Percentiles rank a stretch among this genome's conserved stretches.
phyloP scores from a whole-genome alignment of 73 alveolate genomes.

The Loxodes magnus region DNA sequence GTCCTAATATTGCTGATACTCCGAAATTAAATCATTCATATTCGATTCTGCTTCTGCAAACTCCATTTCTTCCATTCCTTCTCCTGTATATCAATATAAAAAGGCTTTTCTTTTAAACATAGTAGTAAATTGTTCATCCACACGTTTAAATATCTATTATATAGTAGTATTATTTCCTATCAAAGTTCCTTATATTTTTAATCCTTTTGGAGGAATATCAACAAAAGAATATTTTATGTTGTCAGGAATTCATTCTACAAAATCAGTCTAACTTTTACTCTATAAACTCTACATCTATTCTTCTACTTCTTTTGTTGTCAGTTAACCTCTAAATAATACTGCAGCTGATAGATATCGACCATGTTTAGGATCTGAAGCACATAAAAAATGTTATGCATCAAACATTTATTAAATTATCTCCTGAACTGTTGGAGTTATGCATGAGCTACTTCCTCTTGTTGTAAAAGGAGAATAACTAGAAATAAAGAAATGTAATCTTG shows the following conservation, averaged over 20 bases:
- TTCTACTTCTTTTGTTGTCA: conserved; percentile 92
- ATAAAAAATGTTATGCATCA: conserved; percentile 98
- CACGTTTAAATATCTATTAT: too few species aligned
- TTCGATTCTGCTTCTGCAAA: too few species aligned
- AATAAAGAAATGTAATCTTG: conserved; percentile 99
- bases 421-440: conserved; percentile 95
- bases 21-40: too few species aligned
- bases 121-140: too few species aligned
- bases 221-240: too few species aligned
- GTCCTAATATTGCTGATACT: too few species aligned
- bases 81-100: too few species aligned
- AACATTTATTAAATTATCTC: conserved; percentile 97
- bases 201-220: too few species aligned
- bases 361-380: conserved; percentile 97
- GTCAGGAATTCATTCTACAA: conserved; percentile 95
- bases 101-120: too few species aligned
- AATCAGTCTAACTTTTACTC: conserved; percentile 85
- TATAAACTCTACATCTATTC: conserved; percentile 90
- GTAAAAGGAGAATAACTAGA: conserved; percentile 98
- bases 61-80: too few species aligned
- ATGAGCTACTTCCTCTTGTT: conserved; percentile 94
- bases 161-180: too few species aligned
- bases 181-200: too few species aligned
- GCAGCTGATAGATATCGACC: conserved; percentile 93
- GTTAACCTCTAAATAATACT: conserved; percentile 97